Conservation (phyloP, 306 rosid species). For the Vachellia collinsii region DNA sequence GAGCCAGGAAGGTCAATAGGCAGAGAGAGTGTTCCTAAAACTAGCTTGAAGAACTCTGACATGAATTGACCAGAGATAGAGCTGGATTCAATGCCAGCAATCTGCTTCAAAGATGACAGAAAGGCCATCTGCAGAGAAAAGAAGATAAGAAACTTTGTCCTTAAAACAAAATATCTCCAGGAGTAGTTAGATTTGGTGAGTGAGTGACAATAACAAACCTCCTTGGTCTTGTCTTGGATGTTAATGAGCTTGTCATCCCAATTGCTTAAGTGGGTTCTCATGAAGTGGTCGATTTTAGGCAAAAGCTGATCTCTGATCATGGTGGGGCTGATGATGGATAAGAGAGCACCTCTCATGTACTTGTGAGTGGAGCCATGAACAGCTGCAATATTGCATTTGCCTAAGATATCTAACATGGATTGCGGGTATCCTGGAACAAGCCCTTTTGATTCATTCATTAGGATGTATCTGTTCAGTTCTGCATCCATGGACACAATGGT, state of each 20-base stretch:
- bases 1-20: constrained; percentile 95
- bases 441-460: constrained; percentile 92
- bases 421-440: constrained; percentile 97
- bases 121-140: constrained; percentile 75
- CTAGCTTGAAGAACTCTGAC: constrained; percentile 86
- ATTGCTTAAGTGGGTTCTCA: constrained; percentile 66
- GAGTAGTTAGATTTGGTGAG: background rate
- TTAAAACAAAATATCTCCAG: background rate
- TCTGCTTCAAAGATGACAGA: constrained; percentile 76
- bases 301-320: constrained; percentile 69
- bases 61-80: constrained; percentile 54
- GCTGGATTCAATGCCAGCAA: constrained; percentile 68
- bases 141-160: background rate
- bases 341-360: constrained; percentile 87
- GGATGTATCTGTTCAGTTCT: constrained; percentile 81
- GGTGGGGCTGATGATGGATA: constrained; percentile 74
- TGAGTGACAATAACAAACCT: constrained; percentile 47
- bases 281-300: constrained; percentile 80
- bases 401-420: constrained; percentile 92
- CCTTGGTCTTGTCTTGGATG: constrained; percentile 88
- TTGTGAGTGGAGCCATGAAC: constrained; percentile 95
- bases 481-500: constrained; percentile 97
- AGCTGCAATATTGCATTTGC: constrained; percentile 91
- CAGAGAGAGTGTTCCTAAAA: constrained; percentile 83
- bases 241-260: constrained; percentile 73